Evolutionary conservation across 2,329 filamentous ascomycete genomes (phyloP).

Genomic region (Whalleya microplaca): DNA sequence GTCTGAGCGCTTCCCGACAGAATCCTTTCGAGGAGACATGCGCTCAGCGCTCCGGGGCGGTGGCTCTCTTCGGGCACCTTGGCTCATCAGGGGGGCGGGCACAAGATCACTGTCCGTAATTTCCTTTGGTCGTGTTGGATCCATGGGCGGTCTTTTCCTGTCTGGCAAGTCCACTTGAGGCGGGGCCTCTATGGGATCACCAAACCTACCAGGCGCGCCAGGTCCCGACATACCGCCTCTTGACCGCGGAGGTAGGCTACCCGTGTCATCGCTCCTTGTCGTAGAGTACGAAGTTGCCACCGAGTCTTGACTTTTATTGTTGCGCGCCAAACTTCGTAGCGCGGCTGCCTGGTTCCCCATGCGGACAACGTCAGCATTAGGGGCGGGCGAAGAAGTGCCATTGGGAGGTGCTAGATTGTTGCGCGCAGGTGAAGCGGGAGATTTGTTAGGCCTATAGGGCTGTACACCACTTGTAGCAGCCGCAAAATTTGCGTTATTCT

Average conservation of each 20-base stretch:
- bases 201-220: conserved; percentile 44
- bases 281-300: conserved; percentile 52
- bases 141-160: conserved; percentile 69
- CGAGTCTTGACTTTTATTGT: conserved; percentile 63
- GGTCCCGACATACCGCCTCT: conserved; percentile 53
- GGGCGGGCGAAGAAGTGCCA: conserved; percentile 51
- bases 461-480: conserved; percentile 25
- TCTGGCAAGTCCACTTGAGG: conserved; percentile 60
- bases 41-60: conserved; percentile 57
- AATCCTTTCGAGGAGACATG: conserved; percentile 51
- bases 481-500: conserved; percentile 16
- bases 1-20: conserved; percentile 39
- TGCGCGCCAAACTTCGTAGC: conserved; percentile 51
- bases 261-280: conserved; percentile 54
- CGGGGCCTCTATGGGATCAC: conserved; percentile 36
- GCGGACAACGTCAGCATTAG: conserved; percentile 55
- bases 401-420: conserved; percentile 44
- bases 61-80: conserved; percentile 51
- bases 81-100: conserved; percentile 61
- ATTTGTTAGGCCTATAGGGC: conserved; percentile 25
- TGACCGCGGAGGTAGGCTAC: conserved; percentile 55
- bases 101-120: conserved; percentile 56
- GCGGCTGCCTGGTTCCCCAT: conserved; percentile 45
- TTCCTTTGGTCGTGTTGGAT: conserved; percentile 56
- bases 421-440: conserved; percentile 33